Evolutionary conservation across 2,329 filamentous ascomycete species (phyloP), one percentile per base, ranked within the genome.

Genomic region (Aspergillus pseudoterreus): DNA sequence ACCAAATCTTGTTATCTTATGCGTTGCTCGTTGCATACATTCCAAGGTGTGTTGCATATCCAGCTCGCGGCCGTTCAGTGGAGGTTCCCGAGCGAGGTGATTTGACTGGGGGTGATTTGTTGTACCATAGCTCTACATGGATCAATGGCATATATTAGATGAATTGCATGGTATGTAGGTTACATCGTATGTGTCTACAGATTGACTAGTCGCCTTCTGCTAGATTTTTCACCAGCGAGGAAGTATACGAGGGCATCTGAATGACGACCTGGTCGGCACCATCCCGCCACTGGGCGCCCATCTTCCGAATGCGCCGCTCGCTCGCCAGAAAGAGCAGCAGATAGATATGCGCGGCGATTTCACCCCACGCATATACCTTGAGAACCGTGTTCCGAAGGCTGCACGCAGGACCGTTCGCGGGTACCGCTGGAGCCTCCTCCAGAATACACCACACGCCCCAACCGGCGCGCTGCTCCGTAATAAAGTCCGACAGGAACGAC

Each of bases 301-400:
- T 80, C 6, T 73, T 75, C 52, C 80, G 78, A 14, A 92, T 70
- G 54, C 78, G 77, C 30, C 86, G 78, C 50, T 82, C 77, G 60
- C 86, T 92, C 0, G 84, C 87, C 12, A 91, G 71, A 64, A 88
- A 92, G 0, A 95, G 69, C 36, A 92, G 67, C 4, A 94, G 70
- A 67, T 90, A 95, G 32, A 89, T 78, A 61, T 95, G 86, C 49
- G 83, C 79, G 0, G 83, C 82, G 0, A 90, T 74, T 55, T 86
- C 81, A 0, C 88, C 91, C 85, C 88, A 96, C 63, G 88, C 89
- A 65, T 88, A 94, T 1, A 92, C 68, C 32, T 83, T 80, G 2
- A 95, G 39, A 10, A 42, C 9, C 6, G 17, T 22, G 17, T 19
- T 22, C 2, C 19, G 39, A 41, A 4, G 38, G 22, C 22, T 22